Conservation (phyloP, 441 rosid genomes). For the Melastoma candidum region DNA sequence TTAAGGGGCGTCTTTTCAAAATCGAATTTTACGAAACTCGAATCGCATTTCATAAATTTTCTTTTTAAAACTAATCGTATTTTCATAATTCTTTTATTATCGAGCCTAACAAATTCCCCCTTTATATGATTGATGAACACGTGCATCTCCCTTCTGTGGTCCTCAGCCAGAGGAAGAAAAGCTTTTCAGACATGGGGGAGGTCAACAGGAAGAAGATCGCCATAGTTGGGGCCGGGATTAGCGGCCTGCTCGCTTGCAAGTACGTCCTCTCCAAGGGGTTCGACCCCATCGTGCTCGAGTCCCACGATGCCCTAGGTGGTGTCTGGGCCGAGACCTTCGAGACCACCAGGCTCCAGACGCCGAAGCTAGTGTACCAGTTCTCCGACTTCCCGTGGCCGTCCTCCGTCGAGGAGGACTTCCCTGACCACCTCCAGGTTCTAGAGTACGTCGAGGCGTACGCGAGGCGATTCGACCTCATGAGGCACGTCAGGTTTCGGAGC, state of each 20-base stretch:
- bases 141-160: too few relatives aligned
- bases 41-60: too few relatives aligned
- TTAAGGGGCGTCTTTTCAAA: too few relatives aligned
- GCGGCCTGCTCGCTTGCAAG: slow-evolving; percentile 47
- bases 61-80: too few relatives aligned
- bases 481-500: slow-evolving; percentile 26
- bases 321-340: slow-evolving; percentile 28
- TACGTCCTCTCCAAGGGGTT: slow-evolving; percentile 31
- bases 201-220: slow-evolving; percentile 11
- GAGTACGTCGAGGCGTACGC: slow-evolving; percentile 30
- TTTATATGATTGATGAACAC: too few relatives aligned
- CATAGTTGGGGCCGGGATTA: slow-evolving; percentile 37
- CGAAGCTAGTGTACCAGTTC: slow-evolving; percentile 29
- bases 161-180: too few relatives aligned
- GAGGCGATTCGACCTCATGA: slow-evolving; percentile 20
- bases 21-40: too few relatives aligned
- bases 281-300: slow-evolving; percentile 33
- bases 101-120: too few relatives aligned
- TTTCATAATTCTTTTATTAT: too few relatives aligned
- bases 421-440: slow-evolving; percentile 23
- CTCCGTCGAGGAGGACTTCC: slow-evolving; percentile 23
- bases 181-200: slow-evolving; percentile 2
- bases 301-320: slow-evolving; percentile 26
- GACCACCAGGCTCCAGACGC: slow-evolving; percentile 39
- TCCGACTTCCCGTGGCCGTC: slow-evolving; percentile 43